Conservation (phyloP, 1,139 yeast genomes). For the Geotrichum siamense region DNA sequence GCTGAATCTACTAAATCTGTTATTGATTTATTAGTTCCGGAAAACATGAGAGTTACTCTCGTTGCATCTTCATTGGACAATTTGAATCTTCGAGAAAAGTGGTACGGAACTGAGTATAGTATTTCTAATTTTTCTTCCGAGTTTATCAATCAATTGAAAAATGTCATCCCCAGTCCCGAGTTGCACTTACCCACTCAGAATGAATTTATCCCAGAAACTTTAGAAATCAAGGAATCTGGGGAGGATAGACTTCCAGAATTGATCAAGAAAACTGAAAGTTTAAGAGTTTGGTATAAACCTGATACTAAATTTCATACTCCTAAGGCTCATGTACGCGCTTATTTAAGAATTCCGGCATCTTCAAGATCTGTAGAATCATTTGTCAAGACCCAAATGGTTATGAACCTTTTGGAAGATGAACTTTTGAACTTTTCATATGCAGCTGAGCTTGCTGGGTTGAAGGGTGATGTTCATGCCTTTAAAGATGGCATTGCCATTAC, state of each 20-base stretch:
- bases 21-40: slow-evolving; percentile 45
- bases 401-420: slow-evolving; percentile 66
- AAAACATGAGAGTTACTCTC: slow-evolving; percentile 56
- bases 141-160: slow-evolving; percentile 37
- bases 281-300: slow-evolving; percentile 77
- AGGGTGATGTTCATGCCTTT: slow-evolving; percentile 50
- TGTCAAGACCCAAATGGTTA: slow-evolving; percentile 53
- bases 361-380: slow-evolving; percentile 50
- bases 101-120: slow-evolving; percentile 86
- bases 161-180: slow-evolving; percentile 31
- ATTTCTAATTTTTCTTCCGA: slow-evolving; percentile 41
- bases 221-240: slow-evolving; percentile 45
- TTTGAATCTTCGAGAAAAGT: slow-evolving; percentile 50
- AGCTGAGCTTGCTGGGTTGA: slow-evolving; percentile 76
- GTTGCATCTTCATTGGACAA: slow-evolving; percentile 36
- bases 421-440: slow-evolving; percentile 73
- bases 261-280: slow-evolving; percentile 37
- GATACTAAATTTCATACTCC: slow-evolving; percentile 90
- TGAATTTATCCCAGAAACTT: slow-evolving; percentile 73
- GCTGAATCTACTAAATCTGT: slow-evolving; percentile 48
- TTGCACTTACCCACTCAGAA: slow-evolving; percentile 64
- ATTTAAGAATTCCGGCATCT: slow-evolving; percentile 57
- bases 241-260: slow-evolving; percentile 45
- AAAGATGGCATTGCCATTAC: slow-evolving; percentile 66
- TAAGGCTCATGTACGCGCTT: slow-evolving; percentile 62